Percentiles rank a stretch among this genome's conserved stretches.
phyloP scores from a whole-genome alignment of 177 flowering plant genomes.

The Vitis hybrid region DNA sequence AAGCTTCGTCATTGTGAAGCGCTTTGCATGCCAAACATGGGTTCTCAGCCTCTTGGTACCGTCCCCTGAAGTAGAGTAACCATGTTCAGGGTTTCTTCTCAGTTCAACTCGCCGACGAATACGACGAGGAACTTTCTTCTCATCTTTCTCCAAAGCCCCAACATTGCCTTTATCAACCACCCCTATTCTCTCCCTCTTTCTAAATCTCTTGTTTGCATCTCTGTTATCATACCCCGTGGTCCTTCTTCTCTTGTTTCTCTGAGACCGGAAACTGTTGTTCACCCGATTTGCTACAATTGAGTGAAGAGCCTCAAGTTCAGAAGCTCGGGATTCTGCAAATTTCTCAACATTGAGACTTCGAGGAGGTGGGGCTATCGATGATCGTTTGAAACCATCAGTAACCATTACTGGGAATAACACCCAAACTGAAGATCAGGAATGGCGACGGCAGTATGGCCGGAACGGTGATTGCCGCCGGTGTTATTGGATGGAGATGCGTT shows the following conservation, averaged over 20 bases:
- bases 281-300: constrained; percentile 49
- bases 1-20: constrained; percentile 68
- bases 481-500: no score
- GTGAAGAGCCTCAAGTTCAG: constrained; percentile 72
- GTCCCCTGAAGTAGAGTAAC: constrained; percentile 66
- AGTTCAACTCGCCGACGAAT: constrained; percentile 63
- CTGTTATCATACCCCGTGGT: constrained; percentile 62
- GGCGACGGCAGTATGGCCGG: no score
- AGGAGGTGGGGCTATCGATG: constrained; percentile 40
- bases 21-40: constrained; percentile 94
- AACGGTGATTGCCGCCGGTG: no score
- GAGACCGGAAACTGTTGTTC: constrained; percentile 53
- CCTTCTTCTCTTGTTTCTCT: constrained; percentile 70
- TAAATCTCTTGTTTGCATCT: constrained; percentile 29
- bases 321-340: constrained; percentile 64
- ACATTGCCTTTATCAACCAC: constrained; percentile 12
- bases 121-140: constrained; percentile 45
- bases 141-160: constrained; percentile 20
- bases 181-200: constrained; percentile 36
- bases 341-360: constrained; percentile 55
- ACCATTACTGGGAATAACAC: no score
- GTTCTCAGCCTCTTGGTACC: constrained; percentile 92
- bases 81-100: constrained; percentile 45
- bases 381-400: no score
- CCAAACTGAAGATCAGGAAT: no score